A percentile compares a stretch with the other conserved stretches of the same genome.
Conservation (phyloP, 345 rosid species). For the Citrus reticulata region DNA sequence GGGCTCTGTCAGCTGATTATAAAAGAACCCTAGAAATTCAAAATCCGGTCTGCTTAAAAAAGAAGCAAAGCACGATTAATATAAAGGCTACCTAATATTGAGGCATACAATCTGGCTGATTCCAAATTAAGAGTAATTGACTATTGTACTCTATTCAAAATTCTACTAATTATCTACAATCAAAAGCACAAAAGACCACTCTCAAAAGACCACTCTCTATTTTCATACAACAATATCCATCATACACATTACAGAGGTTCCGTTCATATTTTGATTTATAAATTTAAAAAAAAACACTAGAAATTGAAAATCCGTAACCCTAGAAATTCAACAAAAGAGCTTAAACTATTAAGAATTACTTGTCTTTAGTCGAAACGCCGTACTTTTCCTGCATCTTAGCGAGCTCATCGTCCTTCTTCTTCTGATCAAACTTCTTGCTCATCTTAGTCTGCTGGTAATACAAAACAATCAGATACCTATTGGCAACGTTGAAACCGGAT, state of each 20-base stretch:
- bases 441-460: slow-evolving; percentile 93
- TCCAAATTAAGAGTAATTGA: background rate
- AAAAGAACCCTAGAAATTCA: background rate
- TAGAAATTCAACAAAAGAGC: background rate
- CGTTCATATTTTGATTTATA: background rate
- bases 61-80: too few relatives aligned
- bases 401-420: slow-evolving; percentile 87
- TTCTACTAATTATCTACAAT: background rate
- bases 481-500: slow-evolving; percentile 97
- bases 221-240: background rate
- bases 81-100: too few relatives aligned
- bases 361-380: slow-evolving; percentile 83
- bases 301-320: background rate
- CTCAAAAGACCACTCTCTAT: background rate
- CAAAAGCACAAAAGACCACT: background rate
- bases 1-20: too few relatives aligned
- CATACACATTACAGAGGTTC: background rate
- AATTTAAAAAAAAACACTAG: background rate
- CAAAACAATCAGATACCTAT: slow-evolving; percentile 79
- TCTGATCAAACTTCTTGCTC: slow-evolving; percentile 92
- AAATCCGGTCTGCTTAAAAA: background rate
- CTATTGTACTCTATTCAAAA: background rate
- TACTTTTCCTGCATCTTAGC: slow-evolving; percentile 89
- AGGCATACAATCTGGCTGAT: background rate
- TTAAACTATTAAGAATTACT: slow-evolving; percentile 26